phyloP scores from a whole-genome alignment of 129 eudicot genomes.

The Artemisia argyi region DNA sequence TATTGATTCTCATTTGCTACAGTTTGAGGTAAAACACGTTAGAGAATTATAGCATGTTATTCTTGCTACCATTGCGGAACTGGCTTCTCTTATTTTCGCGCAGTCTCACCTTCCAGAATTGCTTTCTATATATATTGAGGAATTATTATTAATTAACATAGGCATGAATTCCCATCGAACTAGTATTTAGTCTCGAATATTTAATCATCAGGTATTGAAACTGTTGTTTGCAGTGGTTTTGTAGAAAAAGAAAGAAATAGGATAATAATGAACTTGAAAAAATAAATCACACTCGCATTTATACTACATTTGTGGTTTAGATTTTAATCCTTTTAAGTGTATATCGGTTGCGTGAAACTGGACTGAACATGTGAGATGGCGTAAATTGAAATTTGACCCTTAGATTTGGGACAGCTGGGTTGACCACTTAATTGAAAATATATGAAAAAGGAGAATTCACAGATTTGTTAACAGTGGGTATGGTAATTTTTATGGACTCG shows the following conservation, averaged over 20 bases:
- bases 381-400: not conserved
- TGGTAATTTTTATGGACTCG: not conserved
- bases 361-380: conserved; percentile 3
- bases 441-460: not conserved
- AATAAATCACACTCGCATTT: too few relatives aligned
- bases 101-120: not conserved
- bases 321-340: not conserved
- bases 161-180: not conserved
- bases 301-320: not conserved
- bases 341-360: not conserved
- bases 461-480: not conserved
- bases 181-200: not conserved
- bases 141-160: not conserved
- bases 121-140: conserved; percentile 5
- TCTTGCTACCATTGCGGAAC: not conserved
- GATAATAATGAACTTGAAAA: too few relatives aligned
- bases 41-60: conserved; percentile 9
- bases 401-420: not conserved
- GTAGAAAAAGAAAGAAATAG: too few relatives aligned
- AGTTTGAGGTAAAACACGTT: conserved; percentile 52
- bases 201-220: not conserved
- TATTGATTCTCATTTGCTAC: conserved; percentile 64
- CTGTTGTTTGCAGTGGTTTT: not conserved
- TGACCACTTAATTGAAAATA: not conserved
- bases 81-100: not conserved